Base-by-base conservation (phyloP, 768 basidiomycete species). In the Tephrocybe sp. region DNA sequence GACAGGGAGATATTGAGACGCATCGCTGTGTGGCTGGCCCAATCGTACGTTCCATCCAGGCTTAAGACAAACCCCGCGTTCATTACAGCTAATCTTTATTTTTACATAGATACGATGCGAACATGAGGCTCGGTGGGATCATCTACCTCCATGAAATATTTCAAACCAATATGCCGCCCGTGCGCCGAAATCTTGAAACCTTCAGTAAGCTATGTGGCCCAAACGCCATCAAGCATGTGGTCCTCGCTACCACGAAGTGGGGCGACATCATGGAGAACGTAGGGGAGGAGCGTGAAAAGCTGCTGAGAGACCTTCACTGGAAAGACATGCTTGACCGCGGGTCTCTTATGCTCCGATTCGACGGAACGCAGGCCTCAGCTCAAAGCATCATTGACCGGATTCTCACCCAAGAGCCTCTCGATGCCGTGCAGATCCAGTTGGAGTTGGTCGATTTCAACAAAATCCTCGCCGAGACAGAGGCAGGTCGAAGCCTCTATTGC, bases 191-290 rank as follows among this genome's bases (percentile, higher is more conserved):
- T 59, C 68, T 78, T 31, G 67, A 69, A 16, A 69, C 76, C 60
- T 80, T 80, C 60, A 66, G 65, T 22, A 69, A 76, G 48, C 67
- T 80, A 12, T 78, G 78, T 51, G 78, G 78, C 22, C 65, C 70
- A n/a, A 60, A 50, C 31, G 66, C 74, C 3, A 68, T 77, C 52
- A 68, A 68, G 45, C 75, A 77, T 50, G 74, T 80, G 38, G 65
- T 77, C 40, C 68, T 80, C 51, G 70, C 68, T 34, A 78, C 78
- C 45, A 79, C 72, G 13, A 77, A 72, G 69, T 79, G 78, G 77
- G 65, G 63, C n/a, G 65, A 67, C 46, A 69, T 74, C 20, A 51
- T 48, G 17, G 26, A 30, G 12, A 45, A 48, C 4, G 10, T 58
- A 2, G 57, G 48, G n/a, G 41, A 47, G n/a, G 30, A 46, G 23